phyloP scores from a whole-genome alignment of 75 land plant genomes.

The Cryptomeria japonica region DNA sequence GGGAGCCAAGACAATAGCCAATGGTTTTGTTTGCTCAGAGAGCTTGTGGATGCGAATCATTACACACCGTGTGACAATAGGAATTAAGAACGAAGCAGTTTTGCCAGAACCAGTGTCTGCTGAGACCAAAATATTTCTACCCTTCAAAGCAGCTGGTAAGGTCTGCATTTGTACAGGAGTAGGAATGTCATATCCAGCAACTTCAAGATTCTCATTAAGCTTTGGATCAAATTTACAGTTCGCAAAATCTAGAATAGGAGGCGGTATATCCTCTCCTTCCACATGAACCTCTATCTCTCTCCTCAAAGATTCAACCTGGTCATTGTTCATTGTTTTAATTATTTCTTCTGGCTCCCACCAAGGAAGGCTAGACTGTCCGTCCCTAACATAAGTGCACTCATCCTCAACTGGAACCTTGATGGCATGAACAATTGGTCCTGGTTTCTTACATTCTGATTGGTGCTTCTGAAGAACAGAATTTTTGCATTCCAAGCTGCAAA shows the following conservation, averaged over 20 bases:
- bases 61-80: constrained; percentile 57
- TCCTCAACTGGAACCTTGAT: constrained; percentile 43
- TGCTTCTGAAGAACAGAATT: constrained; percentile 31
- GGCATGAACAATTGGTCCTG: background rate
- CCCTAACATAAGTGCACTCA: constrained; percentile 70
- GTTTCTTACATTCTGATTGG: constrained; percentile 15
- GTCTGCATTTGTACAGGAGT: constrained; percentile 98
- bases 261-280: constrained; percentile 44
- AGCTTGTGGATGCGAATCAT: constrained; percentile 17
- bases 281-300: constrained; percentile 53
- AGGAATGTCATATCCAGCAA: constrained; percentile 71
- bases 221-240: constrained; percentile 51
- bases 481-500: constrained; percentile 91
- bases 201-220: constrained; percentile 65
- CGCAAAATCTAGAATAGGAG: constrained; percentile 69
- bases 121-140: constrained; percentile 63
- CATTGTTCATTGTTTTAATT: constrained; percentile 9
- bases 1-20: constrained; percentile 85
- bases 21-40: constrained; percentile 41
- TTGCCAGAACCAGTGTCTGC: constrained; percentile 94
- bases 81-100: constrained; percentile 74
- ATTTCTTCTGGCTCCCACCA: constrained; percentile 24
- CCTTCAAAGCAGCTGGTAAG: constrained; percentile 76
- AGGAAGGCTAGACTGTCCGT: constrained; percentile 21
- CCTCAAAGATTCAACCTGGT: constrained; percentile 54